Evolutionary conservation across 2,329 filamentous ascomycete species (phyloP).

Genomic region (Diaporthe batatas): DNA sequence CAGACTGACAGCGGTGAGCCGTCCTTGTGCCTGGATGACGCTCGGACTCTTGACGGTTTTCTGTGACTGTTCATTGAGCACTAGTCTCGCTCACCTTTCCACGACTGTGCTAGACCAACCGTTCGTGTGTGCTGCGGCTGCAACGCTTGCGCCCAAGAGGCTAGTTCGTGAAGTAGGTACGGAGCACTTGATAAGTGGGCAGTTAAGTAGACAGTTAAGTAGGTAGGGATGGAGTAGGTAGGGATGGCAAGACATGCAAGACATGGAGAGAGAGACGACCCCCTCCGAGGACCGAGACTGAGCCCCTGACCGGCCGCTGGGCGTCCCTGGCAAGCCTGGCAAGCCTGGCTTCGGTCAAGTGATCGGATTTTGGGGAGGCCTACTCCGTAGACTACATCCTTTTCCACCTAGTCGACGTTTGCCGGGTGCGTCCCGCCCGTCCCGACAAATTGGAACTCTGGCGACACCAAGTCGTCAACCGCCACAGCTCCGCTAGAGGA

Average conservation of each 20-base stretch:
- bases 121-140: conserved; percentile 24
- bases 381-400: too few species aligned
- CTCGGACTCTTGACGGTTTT: neutral
- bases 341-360: conserved; percentile 1
- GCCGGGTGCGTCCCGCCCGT: conserved; percentile 20
- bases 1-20: neutral
- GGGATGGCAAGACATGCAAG: neutral
- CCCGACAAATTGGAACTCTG: conserved; percentile 30
- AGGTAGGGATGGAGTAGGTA: neutral
- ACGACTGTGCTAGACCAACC: conserved; percentile 24
- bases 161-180: neutral
- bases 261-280: too few species aligned
- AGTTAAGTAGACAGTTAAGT: too few species aligned
- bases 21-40: neutral
- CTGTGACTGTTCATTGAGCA: conserved; percentile 12
- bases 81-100: conserved; percentile 29
- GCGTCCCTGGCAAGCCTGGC: conserved; percentile 1
- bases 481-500: neutral
- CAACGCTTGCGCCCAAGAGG: neutral
- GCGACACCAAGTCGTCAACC: neutral
- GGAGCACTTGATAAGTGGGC: too few species aligned
- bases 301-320: neutral
- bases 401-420: conserved; percentile 1
- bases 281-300: neutral
- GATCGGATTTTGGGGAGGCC: conserved; percentile 16